These are phyloP conservation scores for Inonotus hispidus DNA, from an alignment of 1,284 basidiomycete species.

Conservation along the genomic window DNA sequence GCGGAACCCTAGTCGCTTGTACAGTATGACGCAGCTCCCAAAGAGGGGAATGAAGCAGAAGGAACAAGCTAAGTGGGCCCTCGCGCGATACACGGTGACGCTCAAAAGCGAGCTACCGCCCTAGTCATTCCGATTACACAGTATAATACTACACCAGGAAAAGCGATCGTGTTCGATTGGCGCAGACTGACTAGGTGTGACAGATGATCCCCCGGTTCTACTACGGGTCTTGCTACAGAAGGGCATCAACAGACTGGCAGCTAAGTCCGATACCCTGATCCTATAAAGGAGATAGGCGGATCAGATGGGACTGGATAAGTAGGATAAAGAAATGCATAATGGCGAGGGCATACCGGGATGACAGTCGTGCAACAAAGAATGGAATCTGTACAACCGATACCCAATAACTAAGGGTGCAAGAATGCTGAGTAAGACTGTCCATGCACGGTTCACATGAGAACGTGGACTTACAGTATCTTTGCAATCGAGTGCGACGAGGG, in stretches of 20 bases:
- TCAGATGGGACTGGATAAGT: neutral
- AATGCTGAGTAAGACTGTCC: neutral
- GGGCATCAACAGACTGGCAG: neutral
- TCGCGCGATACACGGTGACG: too few species aligned
- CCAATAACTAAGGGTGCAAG: neutral
- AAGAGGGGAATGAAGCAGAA: too few species aligned
- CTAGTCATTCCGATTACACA: too few species aligned
- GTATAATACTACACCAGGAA: too few species aligned
- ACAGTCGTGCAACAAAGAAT: slow-evolving; percentile 1
- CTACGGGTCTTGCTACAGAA: neutral
- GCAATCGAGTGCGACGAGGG: slow-evolving; percentile 1
- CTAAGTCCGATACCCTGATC: neutral
- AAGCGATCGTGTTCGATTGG: too few species aligned
- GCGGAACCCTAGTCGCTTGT: too few species aligned
- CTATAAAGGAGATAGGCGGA: neutral
- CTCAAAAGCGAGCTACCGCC: too few species aligned
- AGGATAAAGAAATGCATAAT: neutral
- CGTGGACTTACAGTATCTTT: neutral
- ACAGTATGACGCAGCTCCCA: too few species aligned
- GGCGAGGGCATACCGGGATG: neutral
- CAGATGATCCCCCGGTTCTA: too few species aligned
- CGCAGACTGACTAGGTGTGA: too few species aligned
- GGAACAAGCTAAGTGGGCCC: too few species aligned
- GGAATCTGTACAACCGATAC: neutral
- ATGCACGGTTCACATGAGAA: neutral